Conservation (phyloP, 495 filamentous ascomycete genomes). For the Venustampulla echinocandica region DNA sequence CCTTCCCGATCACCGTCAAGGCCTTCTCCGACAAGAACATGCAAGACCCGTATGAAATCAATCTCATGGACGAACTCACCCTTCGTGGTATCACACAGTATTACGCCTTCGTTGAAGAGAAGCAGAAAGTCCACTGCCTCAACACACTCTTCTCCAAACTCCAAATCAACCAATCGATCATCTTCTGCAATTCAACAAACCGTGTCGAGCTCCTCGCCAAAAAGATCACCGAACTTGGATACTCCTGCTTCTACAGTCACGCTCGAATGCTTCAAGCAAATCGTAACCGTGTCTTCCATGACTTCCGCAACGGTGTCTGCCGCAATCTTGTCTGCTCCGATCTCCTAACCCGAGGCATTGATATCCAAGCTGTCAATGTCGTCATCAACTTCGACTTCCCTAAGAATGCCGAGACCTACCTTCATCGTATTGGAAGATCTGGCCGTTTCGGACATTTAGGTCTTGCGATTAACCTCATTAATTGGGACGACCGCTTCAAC, state of each 20-base stretch:
- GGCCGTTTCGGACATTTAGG: constrained; percentile 95
- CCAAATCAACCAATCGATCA: constrained; percentile 99
- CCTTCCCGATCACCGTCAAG: constrained; percentile 93
- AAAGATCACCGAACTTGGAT: constrained; percentile 98
- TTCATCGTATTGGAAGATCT: constrained; percentile 96
- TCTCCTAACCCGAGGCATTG: constrained; percentile 94
- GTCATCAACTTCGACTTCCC: constrained; percentile 99
- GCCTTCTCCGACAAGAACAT: constrained; percentile 98
- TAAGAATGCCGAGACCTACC: constrained; percentile 98
- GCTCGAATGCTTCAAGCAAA: constrained; percentile 97
- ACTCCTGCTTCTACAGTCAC: constrained; percentile 99
- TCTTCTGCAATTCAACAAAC: constrained; percentile 99
- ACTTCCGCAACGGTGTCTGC: constrained; percentile 95
- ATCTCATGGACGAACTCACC: constrained; percentile 98
- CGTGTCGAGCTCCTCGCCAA: constrained; percentile 95
- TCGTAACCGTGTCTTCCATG: constrained; percentile 97
- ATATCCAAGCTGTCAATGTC: constrained; percentile 98
- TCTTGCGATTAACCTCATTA: constrained; percentile 97
- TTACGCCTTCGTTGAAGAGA: constrained; percentile 98
- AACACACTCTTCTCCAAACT: constrained; percentile 98
- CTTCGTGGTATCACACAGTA: constrained; percentile 97
- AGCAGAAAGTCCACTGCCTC: constrained; percentile 97
- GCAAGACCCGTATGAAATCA: constrained; percentile 93
- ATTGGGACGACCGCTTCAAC: constrained; percentile 98
- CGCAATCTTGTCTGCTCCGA: constrained; percentile 98